A percentile compares a stretch with the other conserved stretches of the same genome.
These are phyloP conservation scores for Verticillium nubilum DNA, from an alignment of 2,329 filamentous ascomycete species.

Conservation along the genomic window DNA sequence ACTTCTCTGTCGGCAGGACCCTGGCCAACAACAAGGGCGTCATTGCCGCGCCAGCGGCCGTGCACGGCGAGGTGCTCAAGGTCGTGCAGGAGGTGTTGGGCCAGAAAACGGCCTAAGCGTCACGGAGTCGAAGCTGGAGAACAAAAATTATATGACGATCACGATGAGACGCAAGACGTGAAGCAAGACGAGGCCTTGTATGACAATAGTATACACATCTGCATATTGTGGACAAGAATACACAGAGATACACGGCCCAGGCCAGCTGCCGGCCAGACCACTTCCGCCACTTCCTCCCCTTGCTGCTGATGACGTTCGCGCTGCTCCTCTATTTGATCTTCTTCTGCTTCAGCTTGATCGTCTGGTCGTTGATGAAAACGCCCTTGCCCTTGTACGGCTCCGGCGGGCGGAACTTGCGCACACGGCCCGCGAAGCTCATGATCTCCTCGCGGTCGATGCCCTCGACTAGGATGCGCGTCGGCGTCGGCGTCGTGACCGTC, in stretches of 20 bases:
- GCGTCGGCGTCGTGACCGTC: conserved; percentile 80
- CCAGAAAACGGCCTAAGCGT: conserved; percentile 10
- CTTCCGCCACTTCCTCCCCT: neutral
- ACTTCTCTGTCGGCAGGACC: conserved; percentile 84
- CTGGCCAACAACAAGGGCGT: conserved; percentile 89
- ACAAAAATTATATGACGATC: neutral
- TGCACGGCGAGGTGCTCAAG: conserved; percentile 71
- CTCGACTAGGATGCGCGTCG: conserved; percentile 86
- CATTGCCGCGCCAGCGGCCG: conserved; percentile 73
- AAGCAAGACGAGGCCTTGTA: conserved; percentile 4
- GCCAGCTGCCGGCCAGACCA: neutral
- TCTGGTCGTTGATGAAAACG: conserved; percentile 96
- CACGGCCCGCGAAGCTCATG: conserved; percentile 85
- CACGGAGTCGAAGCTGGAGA: neutral
- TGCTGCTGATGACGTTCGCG: neutral
- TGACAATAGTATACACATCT: conserved; percentile 7
- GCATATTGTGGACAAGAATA: conserved; percentile 4
- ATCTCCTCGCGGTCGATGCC: conserved; percentile 81
- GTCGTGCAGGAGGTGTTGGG: conserved; percentile 76
- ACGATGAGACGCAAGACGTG: neutral
- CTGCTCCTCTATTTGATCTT: conserved; percentile 69
- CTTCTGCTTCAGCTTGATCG: conserved; percentile 97
- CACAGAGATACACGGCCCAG: conserved; percentile 6
- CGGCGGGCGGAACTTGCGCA: conserved; percentile 81
- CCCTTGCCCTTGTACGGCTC: conserved; percentile 99